Evolutionary conservation across 108 stramenopile genomes (phyloP).

Genomic region (Tribonema minus): DNA sequence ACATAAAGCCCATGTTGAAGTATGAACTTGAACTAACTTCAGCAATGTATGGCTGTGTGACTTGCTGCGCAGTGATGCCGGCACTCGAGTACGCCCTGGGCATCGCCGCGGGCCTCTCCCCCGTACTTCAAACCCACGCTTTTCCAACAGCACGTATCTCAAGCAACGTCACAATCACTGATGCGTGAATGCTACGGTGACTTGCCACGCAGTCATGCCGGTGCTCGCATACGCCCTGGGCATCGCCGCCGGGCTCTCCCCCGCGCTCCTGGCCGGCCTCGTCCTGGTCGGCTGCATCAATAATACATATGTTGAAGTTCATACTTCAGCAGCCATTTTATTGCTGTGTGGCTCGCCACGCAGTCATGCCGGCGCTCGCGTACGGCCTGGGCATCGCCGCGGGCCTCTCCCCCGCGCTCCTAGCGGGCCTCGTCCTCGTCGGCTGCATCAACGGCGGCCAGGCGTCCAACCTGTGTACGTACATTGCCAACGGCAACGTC

Average conservation of each 20-base stretch:
- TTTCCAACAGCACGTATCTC: too few relatives aligned
- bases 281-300: slow-evolving; percentile 88
- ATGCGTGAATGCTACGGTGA: too few relatives aligned
- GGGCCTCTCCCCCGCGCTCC: slow-evolving; percentile 71
- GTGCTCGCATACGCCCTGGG: slow-evolving; percentile 73
- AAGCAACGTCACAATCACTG: too few relatives aligned
- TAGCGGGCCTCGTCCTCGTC: slow-evolving; percentile 93
- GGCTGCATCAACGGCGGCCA: slow-evolving; percentile 94
- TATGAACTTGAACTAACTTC: too few relatives aligned
- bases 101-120: slow-evolving; percentile 69
- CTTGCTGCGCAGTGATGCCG: slow-evolving; percentile 89
- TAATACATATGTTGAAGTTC: background rate
- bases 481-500: slow-evolving; percentile 93
- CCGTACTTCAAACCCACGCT: too few relatives aligned
- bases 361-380: slow-evolving; percentile 79
- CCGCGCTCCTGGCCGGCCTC: slow-evolving; percentile 88
- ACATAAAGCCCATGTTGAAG: too few relatives aligned
- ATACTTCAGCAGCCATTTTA: too few relatives aligned
- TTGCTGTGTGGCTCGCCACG: too few relatives aligned
- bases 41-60: slow-evolving; percentile 79
- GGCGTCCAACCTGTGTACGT: slow-evolving; percentile 92
- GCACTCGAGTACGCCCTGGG: slow-evolving; percentile 73
- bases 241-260: slow-evolving; percentile 70
- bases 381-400: slow-evolving; percentile 73
- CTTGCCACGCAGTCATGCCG: slow-evolving; percentile 84